phyloP scores from a whole-genome alignment of 2,329 filamentous ascomycete species.

The Fusarium tricinctum region DNA sequence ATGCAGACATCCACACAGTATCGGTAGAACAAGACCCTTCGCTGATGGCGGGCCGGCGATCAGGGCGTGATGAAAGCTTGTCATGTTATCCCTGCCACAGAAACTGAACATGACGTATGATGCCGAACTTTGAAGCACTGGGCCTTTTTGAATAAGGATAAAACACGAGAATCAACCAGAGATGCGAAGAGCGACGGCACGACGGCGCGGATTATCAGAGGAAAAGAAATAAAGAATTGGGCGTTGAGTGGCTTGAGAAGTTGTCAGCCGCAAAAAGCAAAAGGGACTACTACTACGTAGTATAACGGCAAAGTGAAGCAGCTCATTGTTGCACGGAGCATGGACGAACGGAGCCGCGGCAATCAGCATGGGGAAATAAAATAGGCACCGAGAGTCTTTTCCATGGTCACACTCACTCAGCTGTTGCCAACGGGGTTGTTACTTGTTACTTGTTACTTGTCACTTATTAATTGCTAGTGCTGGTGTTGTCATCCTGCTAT shows the following conservation, averaged over 20 bases:
- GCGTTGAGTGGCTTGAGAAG: neutral
- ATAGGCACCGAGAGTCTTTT: constrained; percentile 32
- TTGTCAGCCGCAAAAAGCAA: no score
- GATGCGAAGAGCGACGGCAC: constrained; percentile 26
- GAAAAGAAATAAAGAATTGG: neutral
- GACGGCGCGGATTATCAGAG: constrained; percentile 15
- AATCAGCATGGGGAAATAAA: constrained; percentile 29
- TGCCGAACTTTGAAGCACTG: neutral
- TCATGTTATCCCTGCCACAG: constrained; percentile 15
- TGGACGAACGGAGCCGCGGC: constrained; percentile 25
- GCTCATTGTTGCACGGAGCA: neutral
- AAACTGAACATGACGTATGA: constrained; percentile 35
- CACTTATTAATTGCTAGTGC: neutral
- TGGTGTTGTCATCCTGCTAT: constrained; percentile 3
- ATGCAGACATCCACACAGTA: neutral
- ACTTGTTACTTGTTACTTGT: neutral
- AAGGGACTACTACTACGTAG: no score
- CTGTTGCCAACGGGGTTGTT: neutral
- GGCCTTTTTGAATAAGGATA: constrained; percentile 12
- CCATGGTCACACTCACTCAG: neutral
- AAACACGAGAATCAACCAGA: constrained; percentile 1
- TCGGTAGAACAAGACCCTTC: neutral
- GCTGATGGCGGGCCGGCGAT: constrained; percentile 21
- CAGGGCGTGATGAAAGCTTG: constrained; percentile 37
- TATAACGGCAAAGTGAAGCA: no score